These are phyloP conservation scores for Diospyros kaki DNA, from an alignment of 148 eudicot genomes.

Conservation along the genomic window DNA sequence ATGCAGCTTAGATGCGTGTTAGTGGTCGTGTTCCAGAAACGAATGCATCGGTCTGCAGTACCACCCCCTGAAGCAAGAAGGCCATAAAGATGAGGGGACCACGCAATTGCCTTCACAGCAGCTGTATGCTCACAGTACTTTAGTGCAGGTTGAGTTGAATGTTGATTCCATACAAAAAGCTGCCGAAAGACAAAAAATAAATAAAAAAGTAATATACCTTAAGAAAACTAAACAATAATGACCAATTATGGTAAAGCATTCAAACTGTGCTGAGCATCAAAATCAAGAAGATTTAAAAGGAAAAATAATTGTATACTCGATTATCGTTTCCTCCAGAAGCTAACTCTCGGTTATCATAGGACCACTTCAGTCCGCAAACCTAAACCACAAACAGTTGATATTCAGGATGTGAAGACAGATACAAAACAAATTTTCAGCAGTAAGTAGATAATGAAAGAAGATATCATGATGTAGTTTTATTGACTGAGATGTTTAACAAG, in stretches of 20 bases:
- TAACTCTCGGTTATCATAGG: slow-evolving; percentile 80
- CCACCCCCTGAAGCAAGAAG: slow-evolving; percentile 98
- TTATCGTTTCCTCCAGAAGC: slow-evolving; percentile 98
- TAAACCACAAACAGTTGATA: slow-evolving; percentile 22
- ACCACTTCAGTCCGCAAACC: slow-evolving; percentile 98
- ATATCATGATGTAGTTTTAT: not conserved
- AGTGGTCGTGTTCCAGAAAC: slow-evolving; percentile 92
- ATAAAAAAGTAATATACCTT: not conserved
- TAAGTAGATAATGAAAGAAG: not conserved
- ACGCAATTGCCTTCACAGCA: slow-evolving; percentile 94
- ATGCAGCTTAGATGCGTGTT: slow-evolving; percentile 72
- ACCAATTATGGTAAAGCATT: not conserved
- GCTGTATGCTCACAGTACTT: slow-evolving; percentile 86
- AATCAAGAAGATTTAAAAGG: slow-evolving; percentile 2
- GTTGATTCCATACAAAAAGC: slow-evolving; percentile 91
- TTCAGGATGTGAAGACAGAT: not conserved
- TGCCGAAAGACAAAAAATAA: slow-evolving; percentile 19
- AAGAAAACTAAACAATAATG: no score
- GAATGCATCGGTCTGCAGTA: slow-evolving; percentile 86
- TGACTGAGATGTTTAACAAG: not conserved
- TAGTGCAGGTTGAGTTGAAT: slow-evolving; percentile 73
- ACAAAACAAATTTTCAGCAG: not conserved
- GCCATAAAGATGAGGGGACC: slow-evolving; percentile 95
- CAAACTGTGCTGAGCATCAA: slow-evolving; percentile 1
- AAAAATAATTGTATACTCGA: slow-evolving; percentile 39